phyloP scores from a whole-genome alignment of 495 filamentous ascomycete species.

The Trichoderma orchidacearum region DNA sequence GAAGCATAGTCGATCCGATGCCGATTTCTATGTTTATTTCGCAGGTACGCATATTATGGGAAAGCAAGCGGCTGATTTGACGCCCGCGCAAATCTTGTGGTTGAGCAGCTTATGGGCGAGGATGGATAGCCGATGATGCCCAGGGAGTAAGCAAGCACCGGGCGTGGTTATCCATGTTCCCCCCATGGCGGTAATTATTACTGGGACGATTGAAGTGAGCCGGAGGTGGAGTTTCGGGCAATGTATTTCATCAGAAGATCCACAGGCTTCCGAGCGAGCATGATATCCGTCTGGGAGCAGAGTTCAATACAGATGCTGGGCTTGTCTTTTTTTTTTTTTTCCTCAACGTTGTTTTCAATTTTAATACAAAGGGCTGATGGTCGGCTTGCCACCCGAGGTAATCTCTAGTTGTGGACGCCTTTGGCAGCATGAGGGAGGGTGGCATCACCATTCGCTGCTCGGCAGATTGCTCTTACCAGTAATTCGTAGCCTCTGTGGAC shows the following conservation, averaged over 20 bases:
- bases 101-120: neutral
- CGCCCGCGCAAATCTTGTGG: neutral
- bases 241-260: neutral
- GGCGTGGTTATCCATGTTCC: neutral
- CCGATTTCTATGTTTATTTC: neutral
- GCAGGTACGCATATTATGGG: neutral
- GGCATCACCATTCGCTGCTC: no score
- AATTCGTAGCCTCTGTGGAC: no score
- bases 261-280: neutral
- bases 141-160: neutral
- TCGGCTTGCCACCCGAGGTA: no score
- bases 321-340: neutral
- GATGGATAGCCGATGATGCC: neutral
- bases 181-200: neutral
- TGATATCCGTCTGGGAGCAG: neutral
- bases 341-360: neutral
- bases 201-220: neutral
- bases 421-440: no score
- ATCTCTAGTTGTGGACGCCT: no score
- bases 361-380: no score
- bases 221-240: neutral
- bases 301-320: neutral
- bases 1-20: neutral
- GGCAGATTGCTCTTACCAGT: no score
- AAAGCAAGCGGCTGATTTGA: neutral